Evolutionary conservation across 1,284 basidiomycete species (phyloP).

Genomic region (Neotropicomus parvogracilis): DNA sequence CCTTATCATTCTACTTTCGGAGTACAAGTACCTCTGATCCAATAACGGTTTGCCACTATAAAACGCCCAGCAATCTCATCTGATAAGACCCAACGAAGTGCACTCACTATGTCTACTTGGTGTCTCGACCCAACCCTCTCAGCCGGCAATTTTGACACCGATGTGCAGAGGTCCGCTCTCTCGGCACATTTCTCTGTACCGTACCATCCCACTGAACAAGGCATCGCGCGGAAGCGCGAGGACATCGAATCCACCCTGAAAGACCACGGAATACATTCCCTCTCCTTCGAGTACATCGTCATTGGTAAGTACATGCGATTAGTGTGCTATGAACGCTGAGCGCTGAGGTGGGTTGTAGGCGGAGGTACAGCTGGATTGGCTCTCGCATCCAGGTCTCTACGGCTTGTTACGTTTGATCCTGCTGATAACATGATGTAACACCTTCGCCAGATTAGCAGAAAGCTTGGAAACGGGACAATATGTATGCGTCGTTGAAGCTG

Average conservation of each 20-base stretch:
- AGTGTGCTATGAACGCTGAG: background rate
- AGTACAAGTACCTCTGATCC: too few species aligned
- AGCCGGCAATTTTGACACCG: background rate
- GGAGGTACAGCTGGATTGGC: conserved; percentile 20
- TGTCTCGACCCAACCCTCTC: background rate
- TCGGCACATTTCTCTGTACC: conserved; percentile 5
- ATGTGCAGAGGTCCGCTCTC: background rate
- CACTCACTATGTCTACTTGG: conserved; percentile 7
- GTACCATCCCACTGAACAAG: conserved; percentile 2
- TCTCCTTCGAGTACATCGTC: conserved; percentile 18
- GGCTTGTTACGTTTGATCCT: background rate
- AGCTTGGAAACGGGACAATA: conserved; percentile 12
- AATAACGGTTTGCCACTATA: too few species aligned
- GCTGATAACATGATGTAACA: background rate
- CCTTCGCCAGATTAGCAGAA: conserved; percentile 15
- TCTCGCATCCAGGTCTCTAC: conserved; percentile 18
- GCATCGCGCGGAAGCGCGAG: background rate
- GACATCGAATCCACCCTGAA: conserved; percentile 5
- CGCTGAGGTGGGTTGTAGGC: conserved; percentile 10
- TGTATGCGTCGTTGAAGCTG: conserved; percentile 26
- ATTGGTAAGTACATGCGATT: conserved; percentile 8
- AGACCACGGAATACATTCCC: background rate
- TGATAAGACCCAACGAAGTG: background rate
- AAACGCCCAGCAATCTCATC: too few species aligned
- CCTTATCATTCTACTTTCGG: too few species aligned